Evolutionary conservation across 2,329 filamentous ascomycete species (phyloP).

Genomic region (Trichoderma sp.): DNA sequence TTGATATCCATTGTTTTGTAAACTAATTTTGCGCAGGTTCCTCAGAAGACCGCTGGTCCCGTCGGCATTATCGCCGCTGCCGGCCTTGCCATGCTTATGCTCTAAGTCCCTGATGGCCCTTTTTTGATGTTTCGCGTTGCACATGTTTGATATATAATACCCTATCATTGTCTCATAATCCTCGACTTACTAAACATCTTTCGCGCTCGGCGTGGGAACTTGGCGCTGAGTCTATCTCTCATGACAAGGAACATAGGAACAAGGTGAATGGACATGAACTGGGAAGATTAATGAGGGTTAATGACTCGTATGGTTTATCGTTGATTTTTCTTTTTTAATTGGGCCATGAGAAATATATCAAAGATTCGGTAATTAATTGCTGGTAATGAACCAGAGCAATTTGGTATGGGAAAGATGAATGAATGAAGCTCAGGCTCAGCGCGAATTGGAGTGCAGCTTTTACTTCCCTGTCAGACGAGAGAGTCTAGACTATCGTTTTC

Average conservation of each 20-base stretch:
- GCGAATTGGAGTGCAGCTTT: neutral
- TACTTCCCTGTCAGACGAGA: constrained; percentile 5
- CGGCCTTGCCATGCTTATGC: constrained; percentile 53
- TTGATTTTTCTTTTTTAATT: constrained; percentile 39
- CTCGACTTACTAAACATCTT: constrained; percentile 35
- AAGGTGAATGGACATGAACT: constrained; percentile 39
- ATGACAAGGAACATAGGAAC: constrained; percentile 35
- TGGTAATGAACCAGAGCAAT: constrained; percentile 22
- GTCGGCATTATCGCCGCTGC: constrained; percentile 53
- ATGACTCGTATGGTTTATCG: constrained; percentile 43
- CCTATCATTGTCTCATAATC: constrained; percentile 39
- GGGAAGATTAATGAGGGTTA: constrained; percentile 39
- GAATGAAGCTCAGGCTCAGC: constrained; percentile 1
- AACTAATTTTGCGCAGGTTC: constrained; percentile 34
- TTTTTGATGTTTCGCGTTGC: constrained; percentile 38
- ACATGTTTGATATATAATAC: constrained; percentile 51
- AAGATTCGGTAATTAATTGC: constrained; percentile 31
- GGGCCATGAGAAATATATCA: constrained; percentile 40
- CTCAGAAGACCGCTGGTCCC: constrained; percentile 51
- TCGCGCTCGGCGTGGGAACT: constrained; percentile 32
- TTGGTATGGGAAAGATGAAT: neutral
- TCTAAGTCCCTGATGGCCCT: constrained; percentile 44
- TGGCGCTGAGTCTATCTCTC: constrained; percentile 36
- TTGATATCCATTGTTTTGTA: neutral
- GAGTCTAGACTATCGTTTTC: constrained; percentile 30